Evolutionary conservation across 257 asterid species (phyloP).

Genomic region (Thymus mandschuricus): DNA sequence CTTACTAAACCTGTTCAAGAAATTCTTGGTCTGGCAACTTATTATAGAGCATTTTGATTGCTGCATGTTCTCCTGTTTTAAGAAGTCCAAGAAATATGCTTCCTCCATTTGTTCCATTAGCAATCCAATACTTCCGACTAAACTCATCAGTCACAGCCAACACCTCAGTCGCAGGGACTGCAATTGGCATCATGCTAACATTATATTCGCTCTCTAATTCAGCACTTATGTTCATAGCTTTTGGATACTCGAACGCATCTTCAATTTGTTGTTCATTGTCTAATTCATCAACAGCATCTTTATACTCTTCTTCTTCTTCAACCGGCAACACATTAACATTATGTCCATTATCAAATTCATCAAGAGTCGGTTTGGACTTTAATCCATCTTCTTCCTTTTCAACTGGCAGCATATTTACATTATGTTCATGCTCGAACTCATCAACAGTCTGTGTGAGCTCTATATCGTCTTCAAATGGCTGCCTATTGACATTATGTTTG

Average conservation of each 20-base stretch:
- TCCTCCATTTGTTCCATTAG: not conserved
- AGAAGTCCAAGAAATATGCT: not conserved
- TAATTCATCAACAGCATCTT: not conserved
- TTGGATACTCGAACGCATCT: too few relatives aligned
- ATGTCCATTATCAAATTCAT: too few relatives aligned
- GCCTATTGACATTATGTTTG: not conserved
- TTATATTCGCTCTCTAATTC: too few relatives aligned
- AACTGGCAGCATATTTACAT: not conserved
- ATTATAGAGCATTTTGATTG: not conserved
- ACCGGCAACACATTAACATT: too few relatives aligned
- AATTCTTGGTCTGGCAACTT: not conserved
- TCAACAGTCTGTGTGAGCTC: too few relatives aligned
- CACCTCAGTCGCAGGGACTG: not conserved
- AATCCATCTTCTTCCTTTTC: too few relatives aligned
- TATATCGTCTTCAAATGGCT: not conserved
- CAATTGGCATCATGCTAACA: too few relatives aligned
- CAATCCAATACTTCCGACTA: not conserved
- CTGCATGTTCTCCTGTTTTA: not conserved
- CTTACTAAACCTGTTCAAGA: not conserved
- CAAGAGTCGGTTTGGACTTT: too few relatives aligned
- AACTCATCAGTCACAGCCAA: not conserved
- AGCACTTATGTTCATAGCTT: too few relatives aligned
- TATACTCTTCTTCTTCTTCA: too few relatives aligned
- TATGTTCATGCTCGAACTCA: too few relatives aligned
- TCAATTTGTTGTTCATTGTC: not conserved